Conservation (phyloP, 2,329 filamentous ascomycete species). For the Cladobotryum protrusum region DNA sequence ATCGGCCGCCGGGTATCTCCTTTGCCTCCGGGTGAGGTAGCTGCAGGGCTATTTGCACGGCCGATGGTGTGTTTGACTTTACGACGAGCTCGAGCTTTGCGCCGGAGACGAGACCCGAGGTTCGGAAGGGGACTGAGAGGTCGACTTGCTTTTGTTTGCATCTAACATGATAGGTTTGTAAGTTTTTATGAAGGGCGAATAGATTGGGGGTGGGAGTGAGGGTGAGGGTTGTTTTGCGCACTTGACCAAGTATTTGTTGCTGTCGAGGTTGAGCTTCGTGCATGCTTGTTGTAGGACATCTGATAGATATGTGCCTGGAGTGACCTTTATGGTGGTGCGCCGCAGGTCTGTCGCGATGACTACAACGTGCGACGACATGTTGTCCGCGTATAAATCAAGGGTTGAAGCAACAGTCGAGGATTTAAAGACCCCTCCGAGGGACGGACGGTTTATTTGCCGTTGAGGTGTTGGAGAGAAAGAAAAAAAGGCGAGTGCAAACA, state of each 20-base stretch:
- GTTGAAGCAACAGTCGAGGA: background rate
- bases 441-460: background rate
- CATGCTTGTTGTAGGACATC: constrained; percentile 88
- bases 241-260: constrained; percentile 77
- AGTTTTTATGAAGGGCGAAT: background rate
- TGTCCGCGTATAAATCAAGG: constrained; percentile 14
- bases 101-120: constrained; percentile 74
- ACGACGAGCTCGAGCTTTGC: constrained; percentile 90
- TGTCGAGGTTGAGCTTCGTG: constrained; percentile 65
- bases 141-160: constrained; percentile 82
- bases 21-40: constrained; percentile 66
- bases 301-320: constrained; percentile 70
- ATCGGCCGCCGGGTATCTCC: constrained; percentile 56
- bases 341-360: constrained; percentile 77
- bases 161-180: constrained; percentile 34
- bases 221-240: constrained; percentile 31
- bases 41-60: constrained; percentile 84
- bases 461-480: background rate
- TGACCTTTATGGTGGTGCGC: constrained; percentile 75
- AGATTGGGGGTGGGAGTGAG: background rate
- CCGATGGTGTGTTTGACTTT: constrained; percentile 76
- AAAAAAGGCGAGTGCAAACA: background rate
- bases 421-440: background rate
- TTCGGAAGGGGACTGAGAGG: constrained; percentile 75
- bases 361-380: constrained; percentile 82